phyloP scores from a whole-genome alignment of 75 land plant species.

The Larix kaempferi region DNA sequence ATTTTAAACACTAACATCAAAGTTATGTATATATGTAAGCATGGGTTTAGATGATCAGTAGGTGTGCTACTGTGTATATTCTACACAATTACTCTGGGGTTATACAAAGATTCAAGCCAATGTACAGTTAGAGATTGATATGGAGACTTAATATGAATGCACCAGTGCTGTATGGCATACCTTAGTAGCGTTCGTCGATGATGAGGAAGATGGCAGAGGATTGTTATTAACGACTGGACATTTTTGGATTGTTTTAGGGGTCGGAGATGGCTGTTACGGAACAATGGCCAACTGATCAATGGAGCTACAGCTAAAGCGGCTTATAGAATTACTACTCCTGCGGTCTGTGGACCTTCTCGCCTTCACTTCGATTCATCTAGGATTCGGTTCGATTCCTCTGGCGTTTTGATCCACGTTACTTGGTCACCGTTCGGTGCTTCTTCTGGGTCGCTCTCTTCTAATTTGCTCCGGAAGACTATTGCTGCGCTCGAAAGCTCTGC shows the following conservation, averaged over 20 bases:
- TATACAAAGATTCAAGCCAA: too few species aligned
- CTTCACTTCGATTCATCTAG: not conserved
- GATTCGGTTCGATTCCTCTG: not conserved
- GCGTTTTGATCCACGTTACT: not conserved
- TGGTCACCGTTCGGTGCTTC: not conserved
- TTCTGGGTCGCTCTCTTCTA: not conserved
- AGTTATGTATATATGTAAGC: too few species aligned
- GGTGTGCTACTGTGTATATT: too few species aligned
- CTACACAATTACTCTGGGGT: too few species aligned
- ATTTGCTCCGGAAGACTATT: not conserved
- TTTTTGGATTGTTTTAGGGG: not conserved
- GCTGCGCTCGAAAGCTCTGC: not conserved
- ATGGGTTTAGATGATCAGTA: too few species aligned
- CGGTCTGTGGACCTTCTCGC: not conserved
- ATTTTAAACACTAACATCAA: too few species aligned
- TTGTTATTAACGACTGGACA: not conserved
- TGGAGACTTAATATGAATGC: too few species aligned
- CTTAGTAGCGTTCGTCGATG: not conserved
- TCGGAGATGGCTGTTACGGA: not conserved
- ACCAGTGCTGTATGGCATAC: not conserved
- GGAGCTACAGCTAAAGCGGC: constrained; percentile 3
- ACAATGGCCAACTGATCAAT: constrained; percentile 2
- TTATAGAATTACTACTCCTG: not conserved
- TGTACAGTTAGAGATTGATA: too few species aligned
- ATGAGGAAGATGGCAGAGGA: not conserved